A percentile compares a stretch with the other conserved stretches of the same genome.
Conservation (phyloP, 1,284 basidiomycete genomes). For the Pseudozyma pruni region DNA sequence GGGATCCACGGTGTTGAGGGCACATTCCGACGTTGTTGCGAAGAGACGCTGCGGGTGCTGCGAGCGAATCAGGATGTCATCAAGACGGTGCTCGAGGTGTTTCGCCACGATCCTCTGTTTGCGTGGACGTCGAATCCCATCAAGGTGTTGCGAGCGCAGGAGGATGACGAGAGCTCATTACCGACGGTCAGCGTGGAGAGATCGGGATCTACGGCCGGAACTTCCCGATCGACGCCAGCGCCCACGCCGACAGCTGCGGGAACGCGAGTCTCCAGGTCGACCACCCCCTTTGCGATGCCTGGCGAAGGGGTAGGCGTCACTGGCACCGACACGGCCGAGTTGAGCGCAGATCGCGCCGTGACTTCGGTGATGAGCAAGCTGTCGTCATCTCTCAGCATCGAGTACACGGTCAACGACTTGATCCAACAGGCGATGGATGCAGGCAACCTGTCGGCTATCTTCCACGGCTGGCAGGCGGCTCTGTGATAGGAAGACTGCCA, state of each 20-base stretch:
- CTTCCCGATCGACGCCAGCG: conserved; percentile 14
- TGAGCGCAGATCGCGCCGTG: conserved; percentile 89
- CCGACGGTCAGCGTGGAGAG: conserved; percentile 17
- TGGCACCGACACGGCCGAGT: conserved; percentile 73
- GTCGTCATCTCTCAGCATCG: conserved; percentile 83
- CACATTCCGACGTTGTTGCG: conserved; percentile 92
- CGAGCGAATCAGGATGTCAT: conserved; percentile 85
- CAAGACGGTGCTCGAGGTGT: conserved; percentile 94
- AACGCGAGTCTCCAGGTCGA: conserved; percentile 13
- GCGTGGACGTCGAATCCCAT: conserved; percentile 74
- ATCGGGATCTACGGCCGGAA: conserved; percentile 6
- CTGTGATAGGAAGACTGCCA: conserved; percentile 9
- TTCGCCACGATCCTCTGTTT: conserved; percentile 94
- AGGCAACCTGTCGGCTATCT: conserved; percentile 82
- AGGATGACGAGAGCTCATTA: conserved; percentile 24
- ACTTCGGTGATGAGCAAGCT: conserved; percentile 73
- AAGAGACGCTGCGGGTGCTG: conserved; percentile 91
- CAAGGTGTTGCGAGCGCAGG: conserved; percentile 54
- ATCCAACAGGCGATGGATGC: conserved; percentile 87
- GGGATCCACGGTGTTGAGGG: conserved; percentile 90
- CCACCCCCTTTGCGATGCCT: conserved; percentile 11
- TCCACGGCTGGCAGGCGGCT: conserved; percentile 65
- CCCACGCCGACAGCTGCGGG: conserved; percentile 9
- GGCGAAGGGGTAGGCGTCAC: conserved; percentile 4
- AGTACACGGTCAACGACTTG: conserved; percentile 92